A percentile compares a stretch with the other conserved stretches of the same genome.
phyloP scores from a whole-genome alignment of 192 early-diverging fungal species.

The Coemansia sp. region DNA sequence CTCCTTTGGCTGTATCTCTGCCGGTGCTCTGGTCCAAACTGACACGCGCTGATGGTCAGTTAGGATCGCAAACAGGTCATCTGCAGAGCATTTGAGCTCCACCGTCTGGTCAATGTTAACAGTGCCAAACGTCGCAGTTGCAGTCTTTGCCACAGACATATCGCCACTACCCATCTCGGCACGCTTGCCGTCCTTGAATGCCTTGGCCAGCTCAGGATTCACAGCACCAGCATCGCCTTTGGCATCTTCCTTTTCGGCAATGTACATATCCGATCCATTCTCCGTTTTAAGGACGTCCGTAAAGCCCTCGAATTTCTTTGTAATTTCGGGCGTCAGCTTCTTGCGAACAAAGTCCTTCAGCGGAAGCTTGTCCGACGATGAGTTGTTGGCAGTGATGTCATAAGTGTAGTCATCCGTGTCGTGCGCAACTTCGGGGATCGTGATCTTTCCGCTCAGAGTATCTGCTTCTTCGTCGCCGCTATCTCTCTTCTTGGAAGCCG shows the following conservation, averaged over 20 bases:
- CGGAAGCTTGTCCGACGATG: slow-evolving; percentile 20
- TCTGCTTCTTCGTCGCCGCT: slow-evolving; percentile 20
- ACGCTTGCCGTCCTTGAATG: slow-evolving; percentile 22
- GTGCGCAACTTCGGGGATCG: slow-evolving; percentile 89
- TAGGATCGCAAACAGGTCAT: slow-evolving; percentile 81
- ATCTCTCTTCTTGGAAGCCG: slow-evolving; percentile 34
- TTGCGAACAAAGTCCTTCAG: slow-evolving; percentile 74
- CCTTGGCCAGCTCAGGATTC: slow-evolving; percentile 19
- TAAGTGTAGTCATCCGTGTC: slow-evolving; percentile 83
- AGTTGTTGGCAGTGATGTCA: slow-evolving; percentile 63
- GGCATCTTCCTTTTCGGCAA: slow-evolving; percentile 53
- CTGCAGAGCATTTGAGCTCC: slow-evolving; percentile 82
- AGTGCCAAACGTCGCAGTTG: slow-evolving; percentile 55
- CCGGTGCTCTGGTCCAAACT: slow-evolving; percentile 79
- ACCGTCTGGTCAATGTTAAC: slow-evolving; percentile 71
- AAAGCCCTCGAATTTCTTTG: slow-evolving; percentile 65
- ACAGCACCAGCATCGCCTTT: slow-evolving; percentile 4
- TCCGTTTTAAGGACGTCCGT: slow-evolving; percentile 72
- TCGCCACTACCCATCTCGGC: background rate
- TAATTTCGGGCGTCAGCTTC: slow-evolving; percentile 64
- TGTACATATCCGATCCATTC: slow-evolving; percentile 83
- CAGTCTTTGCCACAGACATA: slow-evolving; percentile 25
- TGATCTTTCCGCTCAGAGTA: slow-evolving; percentile 68
- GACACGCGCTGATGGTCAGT: slow-evolving; percentile 72
- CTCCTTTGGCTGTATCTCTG: slow-evolving; percentile 64